Percentiles rank a stretch among this genome's conserved stretches.
Conservation (phyloP, 208 protist species). For the Angomonas ambiguus region DNA sequence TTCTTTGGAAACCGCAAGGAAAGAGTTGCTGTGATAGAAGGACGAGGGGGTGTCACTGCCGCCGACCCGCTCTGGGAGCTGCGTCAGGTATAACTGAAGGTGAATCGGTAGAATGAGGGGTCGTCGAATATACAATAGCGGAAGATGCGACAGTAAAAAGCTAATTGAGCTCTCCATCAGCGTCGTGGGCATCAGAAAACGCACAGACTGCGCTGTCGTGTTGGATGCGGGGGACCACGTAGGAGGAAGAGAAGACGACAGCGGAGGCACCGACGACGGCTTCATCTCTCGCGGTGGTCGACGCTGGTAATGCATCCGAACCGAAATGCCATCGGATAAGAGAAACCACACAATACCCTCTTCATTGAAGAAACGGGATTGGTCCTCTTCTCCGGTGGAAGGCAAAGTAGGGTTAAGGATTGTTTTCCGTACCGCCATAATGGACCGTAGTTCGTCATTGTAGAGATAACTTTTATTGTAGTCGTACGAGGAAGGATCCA, state of each 20-base stretch:
- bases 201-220: background rate
- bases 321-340: background rate
- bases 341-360: background rate
- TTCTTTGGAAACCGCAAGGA: background rate
- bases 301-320: background rate
- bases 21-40: background rate
- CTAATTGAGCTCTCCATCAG: constrained; percentile 68
- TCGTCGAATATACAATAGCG: constrained; percentile 48
- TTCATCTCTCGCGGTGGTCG: background rate
- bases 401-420: background rate
- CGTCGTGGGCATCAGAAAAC: constrained; percentile 28
- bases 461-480: background rate
- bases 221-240: background rate
- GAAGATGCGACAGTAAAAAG: constrained; percentile 56
- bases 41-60: background rate
- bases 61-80: constrained; percentile 53
- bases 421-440: background rate
- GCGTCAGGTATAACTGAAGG: constrained; percentile 57
- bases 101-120: constrained; percentile 65
- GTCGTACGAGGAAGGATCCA: background rate
- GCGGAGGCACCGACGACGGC: background rate
- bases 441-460: background rate
- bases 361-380: background rate
- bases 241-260: background rate
- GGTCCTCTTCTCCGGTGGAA: too few relatives aligned